Conservation (phyloP, 305 asterid species). For the Nicotiana rustica region DNA sequence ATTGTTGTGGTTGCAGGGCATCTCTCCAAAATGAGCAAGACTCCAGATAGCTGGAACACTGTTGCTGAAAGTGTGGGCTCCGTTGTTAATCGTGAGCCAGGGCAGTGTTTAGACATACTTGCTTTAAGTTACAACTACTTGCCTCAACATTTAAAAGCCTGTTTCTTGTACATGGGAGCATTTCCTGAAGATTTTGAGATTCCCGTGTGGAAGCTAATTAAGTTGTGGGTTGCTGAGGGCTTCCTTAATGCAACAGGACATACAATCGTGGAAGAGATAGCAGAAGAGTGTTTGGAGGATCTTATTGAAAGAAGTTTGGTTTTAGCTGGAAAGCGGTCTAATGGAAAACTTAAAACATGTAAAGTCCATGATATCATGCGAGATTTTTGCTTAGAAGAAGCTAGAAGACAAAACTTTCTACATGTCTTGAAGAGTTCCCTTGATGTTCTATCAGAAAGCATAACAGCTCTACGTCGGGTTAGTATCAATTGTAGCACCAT, state of each 20-base stretch:
- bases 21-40: slow-evolving; percentile 31
- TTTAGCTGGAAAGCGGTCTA: slow-evolving; percentile 12
- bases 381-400: slow-evolving; percentile 33
- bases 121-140: slow-evolving; percentile 36
- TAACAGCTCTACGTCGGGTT: slow-evolving; percentile 2
- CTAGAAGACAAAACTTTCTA: slow-evolving; percentile 32
- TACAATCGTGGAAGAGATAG: not conserved
- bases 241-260: not conserved
- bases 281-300: slow-evolving; percentile 34
- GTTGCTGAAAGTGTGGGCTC: slow-evolving; percentile 28
- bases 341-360: slow-evolving; percentile 27
- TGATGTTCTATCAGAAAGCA: not conserved
- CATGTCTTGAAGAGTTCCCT: not conserved
- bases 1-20: slow-evolving; percentile 38
- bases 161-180: slow-evolving; percentile 39
- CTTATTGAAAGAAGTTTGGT: slow-evolving; percentile 38
- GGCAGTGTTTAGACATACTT: slow-evolving; percentile 36
- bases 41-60: slow-evolving; percentile 28
- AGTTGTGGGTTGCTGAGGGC: slow-evolving; percentile 36
- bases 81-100: slow-evolving; percentile 27
- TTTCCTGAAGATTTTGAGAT: slow-evolving; percentile 36
- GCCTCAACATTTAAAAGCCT: slow-evolving; percentile 37
- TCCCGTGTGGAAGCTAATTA: slow-evolving; percentile 25
- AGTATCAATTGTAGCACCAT: slow-evolving; percentile 21
- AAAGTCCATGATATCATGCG: slow-evolving; percentile 37